Base-by-base conservation (phyloP, 345 rosid species). In the Lepidium aucheri region DNA sequence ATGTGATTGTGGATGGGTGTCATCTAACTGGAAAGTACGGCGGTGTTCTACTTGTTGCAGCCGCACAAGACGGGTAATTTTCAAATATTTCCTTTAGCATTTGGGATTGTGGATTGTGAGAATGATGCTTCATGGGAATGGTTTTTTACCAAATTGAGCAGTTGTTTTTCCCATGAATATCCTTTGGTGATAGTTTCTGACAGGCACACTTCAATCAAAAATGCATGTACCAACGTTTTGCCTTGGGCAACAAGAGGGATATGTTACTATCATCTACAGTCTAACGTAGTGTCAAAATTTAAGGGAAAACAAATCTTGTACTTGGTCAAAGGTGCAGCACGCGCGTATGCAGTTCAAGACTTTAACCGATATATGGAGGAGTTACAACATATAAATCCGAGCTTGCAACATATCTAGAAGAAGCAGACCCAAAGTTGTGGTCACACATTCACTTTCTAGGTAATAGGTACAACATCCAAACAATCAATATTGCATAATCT, bases 341-440 rank as follows among this genome's bases (percentile, higher is more conserved):
- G 5, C 6, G 43, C 30, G 1, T 12, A 9, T 17, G 35, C 10
- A 1, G 1, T 34, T 0, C 0, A 0, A 0, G 30, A 35, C 7
- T 35, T 9, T 1, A 34, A 17, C 3, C 0, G 16, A 6, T 34
- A 54, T 15, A 54, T 54, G 16, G 30, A 17, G 0, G 1, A 2
- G 0, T 1, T 54, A 2, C 2, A 15, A 0, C 0, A 0, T 0
- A 5, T 3, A 0, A 54, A 35, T 6, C 14, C 0, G 4, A 0
- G 0, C 43, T 54, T 5, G 9, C 10, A 26, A 26, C 30, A 26
- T 26, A 26, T 26, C 4, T 4, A 26, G 30, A 26, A 26, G 30
- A 26, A 3, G 30, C 6, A 26, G 6, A 26, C 30, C 30, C 30
- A 26, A 26, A 3, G 30, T 26, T 26, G 30, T 26, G 30, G 30